Conservation (phyloP, 2,329 filamentous ascomycete species). For the Fusarium cicatricum region DNA sequence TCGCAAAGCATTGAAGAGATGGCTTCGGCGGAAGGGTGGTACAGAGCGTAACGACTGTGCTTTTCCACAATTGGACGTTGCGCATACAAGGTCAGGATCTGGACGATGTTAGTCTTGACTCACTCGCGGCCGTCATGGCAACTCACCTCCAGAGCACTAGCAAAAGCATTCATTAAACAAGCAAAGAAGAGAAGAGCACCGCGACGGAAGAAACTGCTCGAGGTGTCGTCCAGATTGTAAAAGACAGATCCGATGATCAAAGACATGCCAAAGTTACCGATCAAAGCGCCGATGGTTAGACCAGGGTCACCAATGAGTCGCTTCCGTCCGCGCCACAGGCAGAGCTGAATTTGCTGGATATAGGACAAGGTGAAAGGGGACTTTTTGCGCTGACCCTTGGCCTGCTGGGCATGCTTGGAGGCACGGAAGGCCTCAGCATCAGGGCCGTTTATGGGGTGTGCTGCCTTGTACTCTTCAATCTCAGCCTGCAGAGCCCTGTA, state of each 20-base stretch:
- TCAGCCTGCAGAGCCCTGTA: constrained; percentile 61
- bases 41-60: constrained; percentile 84
- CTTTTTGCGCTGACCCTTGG: constrained; percentile 66
- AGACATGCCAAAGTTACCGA: constrained; percentile 79
- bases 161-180: constrained; percentile 85
- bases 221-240: constrained; percentile 73
- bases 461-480: constrained; percentile 63
- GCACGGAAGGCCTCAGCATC: constrained; percentile 65
- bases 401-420: constrained; percentile 63
- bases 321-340: constrained; percentile 81
- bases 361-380: constrained; percentile 88
- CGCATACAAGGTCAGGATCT: constrained; percentile 84
- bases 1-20: constrained; percentile 86
- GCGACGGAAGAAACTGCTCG: constrained; percentile 78
- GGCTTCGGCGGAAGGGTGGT: constrained; percentile 91
- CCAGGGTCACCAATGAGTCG: constrained; percentile 80
- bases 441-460: constrained; percentile 63
- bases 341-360: constrained; percentile 77
- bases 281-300: constrained; percentile 71
- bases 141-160: constrained; percentile 75
- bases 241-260: constrained; percentile 84
- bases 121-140: not conserved
- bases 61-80: constrained; percentile 95
- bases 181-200: constrained; percentile 88
- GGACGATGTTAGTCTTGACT: not conserved